Evolutionary conservation across 495 filamentous ascomycete genomes (phyloP), one percentile per base, ranked within the genome.

Genomic region (Daldinia childiae): DNA sequence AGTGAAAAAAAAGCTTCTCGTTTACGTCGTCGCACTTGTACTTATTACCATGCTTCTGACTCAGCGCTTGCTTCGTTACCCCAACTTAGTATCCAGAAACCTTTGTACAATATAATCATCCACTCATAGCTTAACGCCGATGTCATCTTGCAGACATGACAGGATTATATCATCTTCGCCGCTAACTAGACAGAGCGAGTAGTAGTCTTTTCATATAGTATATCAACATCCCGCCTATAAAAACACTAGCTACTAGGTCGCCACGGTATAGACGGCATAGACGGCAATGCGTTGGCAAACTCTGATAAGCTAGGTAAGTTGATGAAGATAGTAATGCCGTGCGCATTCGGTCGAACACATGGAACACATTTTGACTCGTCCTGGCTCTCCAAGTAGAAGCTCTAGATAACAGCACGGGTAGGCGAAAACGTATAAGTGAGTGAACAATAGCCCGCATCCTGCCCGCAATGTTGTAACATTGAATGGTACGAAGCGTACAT

Each of bases 341-440:
- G 70, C 55, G 57, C 65, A 65, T 58, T 61, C 56, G 48, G 51
- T 73, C 64, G 70, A 73, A 73, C 65, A 68, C 24, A 57, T 45
- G 56, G 56, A 65, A 65, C 70, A 57, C 15, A 68, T 26, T 62
- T 73, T 24, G 55, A 34, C 39, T 43, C 51, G 48, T 62, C 12
- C 30, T 62, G 70, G 70, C 55, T 73, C 36, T 65, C 61, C 70
- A 67, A 64, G 60, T 62, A 73, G 61, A 58, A 68, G 45, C n/a
- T 51, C 43, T 45, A 54, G 62, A 64, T 64, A 39, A 21, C 21
- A 43, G 45, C 57, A 58, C 57, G 41, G 56, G 62, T 24, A 59
- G 32, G 24, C 24, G 62, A 30, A 43, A 59, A 41, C 43, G 30
- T 59, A 55, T 59, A 66, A 32, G 56, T 43, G 36, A 41, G 52